Base-by-base conservation (phyloP, 148 eudicot genomes). In the Spergularia marina region DNA sequence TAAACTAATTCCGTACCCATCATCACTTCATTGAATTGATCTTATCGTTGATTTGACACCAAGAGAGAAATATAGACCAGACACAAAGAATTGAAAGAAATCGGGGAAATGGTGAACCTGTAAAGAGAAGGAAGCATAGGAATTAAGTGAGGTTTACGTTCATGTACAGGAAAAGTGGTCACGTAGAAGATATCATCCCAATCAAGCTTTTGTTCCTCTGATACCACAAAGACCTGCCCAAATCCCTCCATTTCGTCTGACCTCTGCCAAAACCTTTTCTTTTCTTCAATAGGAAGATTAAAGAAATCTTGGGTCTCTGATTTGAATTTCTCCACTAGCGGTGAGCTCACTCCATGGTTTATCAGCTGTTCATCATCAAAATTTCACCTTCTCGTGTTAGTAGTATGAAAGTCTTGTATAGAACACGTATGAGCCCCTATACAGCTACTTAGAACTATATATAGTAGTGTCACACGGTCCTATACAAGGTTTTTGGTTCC, bases 151-250 rank as follows among this genome's bases (percentile, higher is more conserved):
- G 82, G 72, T 5, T 68, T 65, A 23, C 84, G 77, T 53, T 72
- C 7, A 64, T 55, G 71, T 17, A 54, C 68, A 4, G 84, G 86
- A 9, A 66, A 71, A 8, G 82, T 84, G 10, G 52, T 49, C 53
- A 81, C 14, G 49, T 0, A 72, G 57, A 81, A 84, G 9, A 71
- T 34, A 74, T 84, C 86, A 0, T 60, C 86, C 86, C 86, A 84
- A 18, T 84, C 86, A 12, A 84, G 81, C 34, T 75, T 78, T 68
- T 84, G 86, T 6, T 80, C 82, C 11, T 84, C 86, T 15, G 86
- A 81, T 20, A 74, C 36, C 47, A 81, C 84, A 62, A 84, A 81
- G 10, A 63, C 52, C 23, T 84, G 86, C 4, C 84, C 86, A 71
- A 71, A 84, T 14, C 86, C 86, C 44, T 84, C 73, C 5, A 75